Percentiles rank a stretch among this genome's conserved stretches.
Conservation (phyloP, 2,329 filamentous ascomycete genomes). For the Apiospora koreana region DNA sequence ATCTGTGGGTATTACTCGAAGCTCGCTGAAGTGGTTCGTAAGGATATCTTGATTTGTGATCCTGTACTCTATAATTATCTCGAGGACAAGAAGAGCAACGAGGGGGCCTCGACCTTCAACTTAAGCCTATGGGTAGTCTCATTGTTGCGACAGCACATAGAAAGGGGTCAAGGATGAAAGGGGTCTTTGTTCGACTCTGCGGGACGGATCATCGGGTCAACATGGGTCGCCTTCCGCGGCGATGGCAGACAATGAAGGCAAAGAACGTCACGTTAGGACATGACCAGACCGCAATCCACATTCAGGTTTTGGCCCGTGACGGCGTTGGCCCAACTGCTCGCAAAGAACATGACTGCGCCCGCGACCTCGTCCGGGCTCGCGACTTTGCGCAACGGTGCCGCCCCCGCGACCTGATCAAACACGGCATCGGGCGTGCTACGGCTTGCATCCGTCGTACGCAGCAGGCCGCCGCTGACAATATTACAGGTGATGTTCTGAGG, state of each 20-base stretch:
- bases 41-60: too few relatives aligned
- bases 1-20: neutral
- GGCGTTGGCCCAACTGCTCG: constrained; percentile 13
- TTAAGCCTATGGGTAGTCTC: too few relatives aligned
- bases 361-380: constrained; percentile 12
- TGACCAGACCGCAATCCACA: constrained; percentile 12
- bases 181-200: too few relatives aligned
- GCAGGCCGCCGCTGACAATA: constrained; percentile 13
- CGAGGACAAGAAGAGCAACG: too few relatives aligned
- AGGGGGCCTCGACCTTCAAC: too few relatives aligned
- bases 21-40: neutral
- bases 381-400: constrained; percentile 7
- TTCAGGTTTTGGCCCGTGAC: constrained; percentile 14
- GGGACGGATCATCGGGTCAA: neutral
- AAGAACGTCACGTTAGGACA: neutral
- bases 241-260: neutral
- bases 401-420: constrained; percentile 12
- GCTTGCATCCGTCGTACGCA: constrained; percentile 14
- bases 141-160: too few relatives aligned
- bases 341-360: constrained; percentile 16
- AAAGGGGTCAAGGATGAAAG: too few relatives aligned
- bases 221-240: neutral
- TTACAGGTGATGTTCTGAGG: constrained; percentile 12
- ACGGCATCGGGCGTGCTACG: constrained; percentile 1
- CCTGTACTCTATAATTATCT: too few relatives aligned